These are phyloP conservation scores for Claviceps maximensis DNA, from an alignment of 2,329 filamentous ascomycete species.

Conservation along the genomic window DNA sequence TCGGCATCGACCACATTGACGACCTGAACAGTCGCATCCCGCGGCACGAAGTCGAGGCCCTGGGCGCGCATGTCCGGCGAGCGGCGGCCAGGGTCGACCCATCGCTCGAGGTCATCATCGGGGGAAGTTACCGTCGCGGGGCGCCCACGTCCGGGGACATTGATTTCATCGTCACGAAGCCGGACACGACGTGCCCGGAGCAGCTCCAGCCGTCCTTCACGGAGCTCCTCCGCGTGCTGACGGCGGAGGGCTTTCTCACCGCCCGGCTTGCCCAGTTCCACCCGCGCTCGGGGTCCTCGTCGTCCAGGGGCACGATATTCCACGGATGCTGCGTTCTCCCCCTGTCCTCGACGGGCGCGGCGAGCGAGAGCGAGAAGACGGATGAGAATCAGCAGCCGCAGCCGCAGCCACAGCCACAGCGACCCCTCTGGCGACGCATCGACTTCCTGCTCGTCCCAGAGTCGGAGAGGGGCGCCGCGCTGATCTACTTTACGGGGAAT, in stretches of 20 bases:
- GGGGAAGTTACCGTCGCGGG: slow-evolving; percentile 77
- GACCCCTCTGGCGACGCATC: slow-evolving; percentile 59
- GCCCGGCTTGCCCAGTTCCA: slow-evolving; percentile 17
- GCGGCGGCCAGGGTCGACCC: slow-evolving; percentile 48
- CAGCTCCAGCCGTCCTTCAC: slow-evolving; percentile 52
- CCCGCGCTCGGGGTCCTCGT: slow-evolving; percentile 25
- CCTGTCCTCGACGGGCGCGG: slow-evolving; percentile 1
- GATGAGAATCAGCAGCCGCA: slow-evolving; percentile 11
- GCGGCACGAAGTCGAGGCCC: slow-evolving; percentile 56
- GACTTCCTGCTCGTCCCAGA: slow-evolving; percentile 76
- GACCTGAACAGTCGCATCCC: slow-evolving; percentile 73
- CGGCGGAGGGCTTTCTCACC: slow-evolving; percentile 52
- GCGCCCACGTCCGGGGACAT: slow-evolving; percentile 65
- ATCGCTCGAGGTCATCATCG: slow-evolving; percentile 56
- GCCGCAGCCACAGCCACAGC: slow-evolving; percentile 19
- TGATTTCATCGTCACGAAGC: slow-evolving; percentile 69
- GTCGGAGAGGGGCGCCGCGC: slow-evolving; percentile 64
- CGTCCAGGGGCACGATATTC: slow-evolving; percentile 59
- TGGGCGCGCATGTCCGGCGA: slow-evolving; percentile 50
- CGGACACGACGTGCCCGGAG: slow-evolving; percentile 35
- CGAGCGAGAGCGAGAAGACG: slow-evolving; percentile 19
- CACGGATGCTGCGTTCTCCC: slow-evolving; percentile 72
- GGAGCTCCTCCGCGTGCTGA: slow-evolving; percentile 48
- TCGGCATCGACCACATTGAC: slow-evolving; percentile 68
- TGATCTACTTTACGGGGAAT: slow-evolving; percentile 94